Evolutionary conservation across 441 rosid species (phyloP), one percentile per base, ranked within the genome.

Genomic region (Euphorbia celastroides): DNA sequence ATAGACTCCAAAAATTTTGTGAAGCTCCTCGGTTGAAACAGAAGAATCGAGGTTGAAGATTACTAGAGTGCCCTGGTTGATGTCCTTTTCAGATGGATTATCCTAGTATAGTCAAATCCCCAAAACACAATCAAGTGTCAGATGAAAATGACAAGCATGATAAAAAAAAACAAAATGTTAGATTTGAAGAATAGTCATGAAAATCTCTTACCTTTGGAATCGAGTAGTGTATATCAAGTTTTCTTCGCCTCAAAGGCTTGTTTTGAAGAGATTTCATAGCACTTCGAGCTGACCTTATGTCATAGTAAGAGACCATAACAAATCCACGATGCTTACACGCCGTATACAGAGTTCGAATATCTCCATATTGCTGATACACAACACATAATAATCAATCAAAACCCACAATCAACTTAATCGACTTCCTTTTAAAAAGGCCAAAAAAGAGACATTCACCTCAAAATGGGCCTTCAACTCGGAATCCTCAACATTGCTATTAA

Each of bases 321-420:
- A 81, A 85, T 32, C 90, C 88, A 26, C 84, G 83, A 66, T 78
- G 84, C 69, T 85, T 85, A 80, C 83, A 83, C 19, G 82, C 84
- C 25, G 86, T 81, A 66, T 83, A 80, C 51, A 85, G 79, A 70
- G 83, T 74, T 63, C 60, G 77, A 60, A 85, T 76, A 70, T 77
- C 84, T 65, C 88, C 91, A 73, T 74, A 78, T 79, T 77, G 84
- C 91, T 86, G 80, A 32, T 6, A 34, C 25, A 64, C 56, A 57
- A 72, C 62, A 66, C 7, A 52, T 12, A 60, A 72, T 61, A 19
- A 60, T 64, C 28, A 48, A 60, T 44, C 36, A 61, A 44, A 31
- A 25, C 60, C 61, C 42, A 54, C 64, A 30, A 55, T 57, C 22
- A 70, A 52, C 32, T 34, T 56, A 46, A 32, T 25, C 41, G 5